Percentiles rank a stretch among this genome's conserved stretches.
phyloP scores from a whole-genome alignment of 192 early-diverging fungal species.

The Dissophora globulifera region DNA sequence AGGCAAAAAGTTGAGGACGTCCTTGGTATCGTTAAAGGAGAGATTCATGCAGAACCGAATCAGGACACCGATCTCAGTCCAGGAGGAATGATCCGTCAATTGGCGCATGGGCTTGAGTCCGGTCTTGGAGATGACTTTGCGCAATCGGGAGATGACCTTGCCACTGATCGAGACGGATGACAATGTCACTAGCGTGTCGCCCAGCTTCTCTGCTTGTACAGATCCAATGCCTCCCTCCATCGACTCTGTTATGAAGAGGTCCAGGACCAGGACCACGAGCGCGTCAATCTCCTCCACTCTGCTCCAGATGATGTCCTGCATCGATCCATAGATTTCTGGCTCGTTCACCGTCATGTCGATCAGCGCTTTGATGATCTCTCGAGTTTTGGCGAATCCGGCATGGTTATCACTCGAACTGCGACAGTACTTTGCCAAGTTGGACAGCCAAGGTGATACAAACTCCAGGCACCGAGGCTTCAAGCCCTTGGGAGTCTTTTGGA shows the following conservation, averaged over 20 bases:
- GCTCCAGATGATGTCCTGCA: constrained; percentile 90
- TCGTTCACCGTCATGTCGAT: constrained; percentile 87
- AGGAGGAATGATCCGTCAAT: constrained; percentile 84
- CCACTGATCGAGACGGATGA: constrained; percentile 83
- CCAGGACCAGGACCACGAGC: constrained; percentile 82
- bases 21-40: constrained; percentile 84
- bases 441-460: constrained; percentile 92
- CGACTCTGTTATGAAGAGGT: constrained; percentile 82
- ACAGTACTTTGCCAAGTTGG: constrained; percentile 76
- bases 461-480: constrained; percentile 85
- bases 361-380: constrained; percentile 80
- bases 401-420: constrained; percentile 59
- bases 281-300: constrained; percentile 82
- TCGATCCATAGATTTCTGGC: constrained; percentile 82
- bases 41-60: constrained; percentile 89
- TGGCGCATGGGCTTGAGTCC: constrained; percentile 75
- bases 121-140: constrained; percentile 85
- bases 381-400: constrained; percentile 68
- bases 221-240: constrained; percentile 84
- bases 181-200: constrained; percentile 86
- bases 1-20: constrained; percentile 81
- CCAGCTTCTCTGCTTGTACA: constrained; percentile 82
- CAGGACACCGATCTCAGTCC: constrained; percentile 93
- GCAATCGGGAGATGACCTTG: constrained; percentile 82
- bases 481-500: constrained; percentile 76